Evolutionary conservation across 345 rosid genomes (phyloP).

Genomic region (Gossypium thurberi): DNA sequence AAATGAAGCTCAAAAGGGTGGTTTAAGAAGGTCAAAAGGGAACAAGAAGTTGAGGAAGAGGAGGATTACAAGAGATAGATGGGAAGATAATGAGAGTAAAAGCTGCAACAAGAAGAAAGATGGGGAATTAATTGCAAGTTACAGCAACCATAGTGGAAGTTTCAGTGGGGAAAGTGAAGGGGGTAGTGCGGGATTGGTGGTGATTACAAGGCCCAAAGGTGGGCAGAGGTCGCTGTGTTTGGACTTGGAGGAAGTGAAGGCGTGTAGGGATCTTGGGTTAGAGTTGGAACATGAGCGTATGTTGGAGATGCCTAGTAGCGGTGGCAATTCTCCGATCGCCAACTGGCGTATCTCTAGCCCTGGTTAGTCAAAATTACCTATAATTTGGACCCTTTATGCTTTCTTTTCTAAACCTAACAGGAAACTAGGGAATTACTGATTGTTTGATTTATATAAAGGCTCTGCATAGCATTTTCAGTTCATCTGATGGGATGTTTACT

Average conservation of each 20-base stretch:
- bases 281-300: constrained; percentile 72
- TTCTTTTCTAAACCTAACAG: too few relatives aligned
- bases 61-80: constrained; percentile 6
- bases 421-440: background rate
- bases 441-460: background rate
- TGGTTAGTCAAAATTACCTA: constrained; percentile 35
- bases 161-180: constrained; percentile 56
- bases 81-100: constrained; percentile 14
- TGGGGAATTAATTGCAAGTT: background rate
- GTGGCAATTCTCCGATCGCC: constrained; percentile 82
- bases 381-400: background rate
- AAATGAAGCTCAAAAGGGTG: constrained; percentile 42
- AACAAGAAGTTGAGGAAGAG: constrained; percentile 35
- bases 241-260: constrained; percentile 84
- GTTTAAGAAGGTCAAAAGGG: constrained; percentile 9
- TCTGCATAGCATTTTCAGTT: background rate
- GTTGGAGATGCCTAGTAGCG: constrained; percentile 70
- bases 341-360: constrained; percentile 90
- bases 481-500: background rate
- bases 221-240: constrained; percentile 74
- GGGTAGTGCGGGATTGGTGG: constrained; percentile 49
- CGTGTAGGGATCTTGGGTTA: constrained; percentile 85
- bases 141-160: constrained; percentile 24
- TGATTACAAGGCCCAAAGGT: constrained; percentile 79
- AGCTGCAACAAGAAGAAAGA: constrained; percentile 22